Percentiles rank a stretch among this genome's conserved stretches.
phyloP scores from a whole-genome alignment of 768 basidiomycete genomes.

The Termitomyces sp. region DNA sequence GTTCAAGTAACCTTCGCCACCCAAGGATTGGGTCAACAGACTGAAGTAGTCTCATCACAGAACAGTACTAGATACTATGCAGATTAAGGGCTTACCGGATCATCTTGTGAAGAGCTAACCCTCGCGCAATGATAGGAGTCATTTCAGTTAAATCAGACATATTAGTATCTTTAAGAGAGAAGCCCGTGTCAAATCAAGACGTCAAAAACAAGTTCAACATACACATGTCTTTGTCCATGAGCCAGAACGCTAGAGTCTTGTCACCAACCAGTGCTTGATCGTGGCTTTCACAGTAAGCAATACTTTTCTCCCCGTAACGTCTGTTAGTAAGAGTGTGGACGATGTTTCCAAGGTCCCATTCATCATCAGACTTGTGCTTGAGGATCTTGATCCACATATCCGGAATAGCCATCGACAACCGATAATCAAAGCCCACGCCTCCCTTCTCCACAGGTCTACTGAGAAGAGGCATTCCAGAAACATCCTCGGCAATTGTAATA shows the following conservation, averaged over 20 bases:
- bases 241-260: constrained; percentile 98
- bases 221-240: constrained; percentile 99
- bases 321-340: constrained; percentile 89
- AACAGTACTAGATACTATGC: not conserved
- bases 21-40: constrained; percentile 84
- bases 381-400: constrained; percentile 99
- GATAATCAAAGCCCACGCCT: constrained; percentile 96
- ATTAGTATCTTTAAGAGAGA: constrained; percentile 60
- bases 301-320: constrained; percentile 83
- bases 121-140: constrained; percentile 84
- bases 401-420: constrained; percentile 96
- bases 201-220: constrained; percentile 25
- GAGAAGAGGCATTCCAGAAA: constrained; percentile 97
- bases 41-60: constrained; percentile 33
- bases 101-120: constrained; percentile 94
- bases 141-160: constrained; percentile 86
- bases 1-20: constrained; percentile 96
- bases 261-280: constrained; percentile 98
- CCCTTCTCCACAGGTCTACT: constrained; percentile 74
- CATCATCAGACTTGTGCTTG: constrained; percentile 83
- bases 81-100: constrained; percentile 59
- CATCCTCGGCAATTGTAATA: constrained; percentile 96
- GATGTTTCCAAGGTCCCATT: constrained; percentile 87
- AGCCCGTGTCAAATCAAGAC: not conserved
- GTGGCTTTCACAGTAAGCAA: constrained; percentile 93